Base-by-base conservation (phyloP, 768 basidiomycete genomes). In the Leccinum rimulosum region DNA sequence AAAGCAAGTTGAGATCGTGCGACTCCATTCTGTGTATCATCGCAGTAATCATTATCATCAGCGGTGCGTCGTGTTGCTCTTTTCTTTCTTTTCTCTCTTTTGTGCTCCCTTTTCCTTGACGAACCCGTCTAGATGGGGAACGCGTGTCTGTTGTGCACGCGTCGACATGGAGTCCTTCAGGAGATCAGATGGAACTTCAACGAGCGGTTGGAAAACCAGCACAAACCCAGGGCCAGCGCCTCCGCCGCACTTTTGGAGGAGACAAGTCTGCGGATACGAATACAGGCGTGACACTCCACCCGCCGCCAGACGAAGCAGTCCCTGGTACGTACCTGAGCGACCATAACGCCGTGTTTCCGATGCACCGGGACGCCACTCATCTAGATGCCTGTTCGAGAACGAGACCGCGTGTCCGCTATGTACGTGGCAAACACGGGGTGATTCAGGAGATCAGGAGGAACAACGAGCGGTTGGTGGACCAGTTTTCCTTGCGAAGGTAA, bases 361-460 rank as follows among this genome's bases (percentile, higher is more conserved):
- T 75, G 36, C 69, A 72, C 17, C 63, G 67, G 14, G 25, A 25
- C 25, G 25, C 25, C 25, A 25, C 25, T 25, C 25, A 25, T 27
- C 7, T 62, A 97, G 95, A 50, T 98, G 94, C 67, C 73, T 98
- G n/a, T 84, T 84, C 15, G 93, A 95, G 61, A 84, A 93, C 63
- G 94, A 96, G 56, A 84, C 87, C 0, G 89, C 96, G 65, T 99
- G 97, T 68, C 94, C 94, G 0, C 82, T 84, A 28, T 98, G 96
- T 67, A 93, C 88, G 1, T 83, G 88, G 9, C 87, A 92, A 92
- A 61, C 92, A 98, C 64, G 86, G 89, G 33, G 83, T 97, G 43
- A 89, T 98, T 49, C 87, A 91, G 31, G 95, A 98, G 71, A 91
- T 99, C 54, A 79, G 91, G 61, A 79, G 84, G 61, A 92, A 91